Evolutionary conservation across 2,329 filamentous ascomycete genomes (phyloP).

Genomic region (Ophiostoma triangulosporum): DNA sequence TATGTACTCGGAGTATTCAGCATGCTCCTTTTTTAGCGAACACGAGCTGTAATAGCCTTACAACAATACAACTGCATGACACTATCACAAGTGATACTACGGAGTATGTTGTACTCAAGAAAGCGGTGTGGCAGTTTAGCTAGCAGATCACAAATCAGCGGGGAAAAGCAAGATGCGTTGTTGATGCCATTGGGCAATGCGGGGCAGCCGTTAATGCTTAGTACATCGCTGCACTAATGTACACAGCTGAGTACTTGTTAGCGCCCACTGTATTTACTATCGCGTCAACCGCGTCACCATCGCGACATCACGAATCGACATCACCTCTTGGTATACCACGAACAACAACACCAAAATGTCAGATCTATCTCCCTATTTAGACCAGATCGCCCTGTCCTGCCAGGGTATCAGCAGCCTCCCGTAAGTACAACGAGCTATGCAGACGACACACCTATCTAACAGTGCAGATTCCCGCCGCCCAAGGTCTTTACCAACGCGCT

Average conservation of each 20-base stretch:
- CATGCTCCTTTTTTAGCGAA: too few relatives aligned
- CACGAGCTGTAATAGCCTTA: too few relatives aligned
- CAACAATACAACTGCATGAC: too few relatives aligned
- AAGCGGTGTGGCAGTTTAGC: not conserved
- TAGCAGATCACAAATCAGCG: not conserved
- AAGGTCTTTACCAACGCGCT: slow-evolving; percentile 93
- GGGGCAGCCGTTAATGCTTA: not conserved
- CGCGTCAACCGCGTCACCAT: not conserved
- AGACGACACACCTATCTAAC: not conserved
- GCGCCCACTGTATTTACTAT: not conserved
- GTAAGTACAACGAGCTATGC: slow-evolving; percentile 29
- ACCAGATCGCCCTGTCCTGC: slow-evolving; percentile 65
- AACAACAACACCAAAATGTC: slow-evolving; percentile 38
- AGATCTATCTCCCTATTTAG: slow-evolving; percentile 55
- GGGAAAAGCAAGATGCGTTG: not conserved
- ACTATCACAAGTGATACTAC: too few relatives aligned
- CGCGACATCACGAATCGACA: not conserved
- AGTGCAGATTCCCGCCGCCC: slow-evolving; percentile 67
- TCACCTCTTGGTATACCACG: not conserved
- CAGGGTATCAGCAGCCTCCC: slow-evolving; percentile 62
- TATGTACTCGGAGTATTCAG: too few relatives aligned
- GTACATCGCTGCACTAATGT: not conserved
- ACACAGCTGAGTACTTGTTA: too few relatives aligned
- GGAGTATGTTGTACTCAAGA: not conserved
- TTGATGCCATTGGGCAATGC: slow-evolving; percentile 7